These are phyloP conservation scores for Lichtheimia ornata DNA, from an alignment of 371 early-diverging fungal genomes.

Conservation along the genomic window DNA sequence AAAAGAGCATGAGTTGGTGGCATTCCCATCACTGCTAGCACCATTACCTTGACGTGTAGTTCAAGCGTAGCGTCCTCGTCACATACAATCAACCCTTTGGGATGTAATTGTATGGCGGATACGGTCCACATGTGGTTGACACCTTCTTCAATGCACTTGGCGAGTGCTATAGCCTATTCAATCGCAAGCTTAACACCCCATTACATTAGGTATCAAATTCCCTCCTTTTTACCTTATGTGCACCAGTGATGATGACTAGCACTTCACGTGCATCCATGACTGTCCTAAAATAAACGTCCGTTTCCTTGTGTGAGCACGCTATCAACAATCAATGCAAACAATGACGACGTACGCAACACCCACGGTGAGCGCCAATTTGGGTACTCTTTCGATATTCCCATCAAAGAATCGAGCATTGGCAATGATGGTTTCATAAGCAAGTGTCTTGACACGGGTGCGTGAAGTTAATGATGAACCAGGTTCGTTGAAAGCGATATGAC, in stretches of 20 bases:
- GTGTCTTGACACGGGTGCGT: constrained; percentile 69
- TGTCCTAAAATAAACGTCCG: constrained; percentile 31
- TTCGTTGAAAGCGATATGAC: constrained; percentile 76
- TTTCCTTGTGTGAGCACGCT: neutral
- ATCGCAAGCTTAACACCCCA: neutral
- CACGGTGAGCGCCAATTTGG: constrained; percentile 71
- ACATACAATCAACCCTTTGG: constrained; percentile 79
- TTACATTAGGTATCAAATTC: neutral
- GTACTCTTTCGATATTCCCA: constrained; percentile 68
- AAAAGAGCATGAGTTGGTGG: neutral
- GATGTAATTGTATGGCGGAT: constrained; percentile 81
- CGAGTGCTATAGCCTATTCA: constrained; percentile 53
- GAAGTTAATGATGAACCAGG: constrained; percentile 71
- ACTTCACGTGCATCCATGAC: constrained; percentile 88
- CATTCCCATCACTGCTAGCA: neutral
- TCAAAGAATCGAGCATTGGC: constrained; percentile 75
- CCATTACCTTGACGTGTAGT: constrained; percentile 69
- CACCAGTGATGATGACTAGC: constrained; percentile 78
- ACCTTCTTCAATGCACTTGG: constrained; percentile 79
- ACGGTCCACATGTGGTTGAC: constrained; percentile 90
- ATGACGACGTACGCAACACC: constrained; percentile 54
- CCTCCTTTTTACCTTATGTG: constrained; percentile 56
- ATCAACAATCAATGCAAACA: neutral
- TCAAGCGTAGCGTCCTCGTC: constrained; percentile 85
- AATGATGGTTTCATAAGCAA: constrained; percentile 74